Conservation (phyloP, 2,329 filamentous ascomycete genomes). For the Fusarium begoniae region DNA sequence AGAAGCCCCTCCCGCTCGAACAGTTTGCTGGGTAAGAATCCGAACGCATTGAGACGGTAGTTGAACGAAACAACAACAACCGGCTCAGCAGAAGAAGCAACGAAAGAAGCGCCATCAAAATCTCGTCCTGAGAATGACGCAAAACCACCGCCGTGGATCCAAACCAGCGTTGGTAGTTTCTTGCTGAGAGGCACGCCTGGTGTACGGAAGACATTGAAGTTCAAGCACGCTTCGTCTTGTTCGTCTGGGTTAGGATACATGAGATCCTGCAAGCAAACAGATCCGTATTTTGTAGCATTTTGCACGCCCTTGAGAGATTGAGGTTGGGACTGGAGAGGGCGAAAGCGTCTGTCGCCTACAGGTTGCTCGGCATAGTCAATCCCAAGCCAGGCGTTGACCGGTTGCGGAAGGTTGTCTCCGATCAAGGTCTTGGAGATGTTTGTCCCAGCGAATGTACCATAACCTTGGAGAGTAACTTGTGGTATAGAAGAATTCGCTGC, state of each 20-base stretch:
- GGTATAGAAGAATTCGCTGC: neutral
- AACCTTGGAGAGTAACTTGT: neutral
- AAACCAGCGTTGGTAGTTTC: neutral
- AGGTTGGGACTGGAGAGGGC: neutral
- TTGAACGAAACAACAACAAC: neutral
- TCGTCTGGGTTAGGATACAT: neutral
- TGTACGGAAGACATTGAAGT: slow-evolving; percentile 1
- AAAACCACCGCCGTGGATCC: slow-evolving; percentile 9
- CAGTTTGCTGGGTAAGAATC: neutral
- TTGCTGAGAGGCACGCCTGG: neutral
- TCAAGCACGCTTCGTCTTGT: slow-evolving; percentile 3
- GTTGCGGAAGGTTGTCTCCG: neutral
- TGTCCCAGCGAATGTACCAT: neutral
- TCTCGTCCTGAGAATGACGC: slow-evolving; percentile 4
- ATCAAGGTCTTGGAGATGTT: neutral
- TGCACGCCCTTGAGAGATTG: neutral
- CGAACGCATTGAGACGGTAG: slow-evolving; percentile 4
- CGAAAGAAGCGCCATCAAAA: neutral
- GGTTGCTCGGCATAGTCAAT: slow-evolving; percentile 4
- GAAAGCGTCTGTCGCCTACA: neutral
- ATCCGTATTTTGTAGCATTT: neutral
- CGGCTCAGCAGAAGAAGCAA: neutral
- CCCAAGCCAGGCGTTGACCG: slow-evolving; percentile 2
- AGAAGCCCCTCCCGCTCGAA: neutral
- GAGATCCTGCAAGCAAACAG: neutral